Conservation (phyloP, 192 early-diverging fungal species). For the Powellomyces hirtus region DNA sequence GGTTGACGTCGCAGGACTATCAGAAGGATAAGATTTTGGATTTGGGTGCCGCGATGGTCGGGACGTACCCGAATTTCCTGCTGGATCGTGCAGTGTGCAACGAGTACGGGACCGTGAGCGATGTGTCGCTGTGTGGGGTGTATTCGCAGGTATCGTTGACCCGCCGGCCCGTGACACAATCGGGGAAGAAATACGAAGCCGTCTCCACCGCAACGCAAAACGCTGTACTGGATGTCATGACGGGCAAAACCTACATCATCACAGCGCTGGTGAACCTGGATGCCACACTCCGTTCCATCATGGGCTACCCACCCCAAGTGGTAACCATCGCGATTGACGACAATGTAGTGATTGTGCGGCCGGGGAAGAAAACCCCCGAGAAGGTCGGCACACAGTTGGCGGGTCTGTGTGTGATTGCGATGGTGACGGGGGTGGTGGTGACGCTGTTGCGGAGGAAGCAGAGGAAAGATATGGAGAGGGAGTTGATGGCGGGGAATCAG, state of each 20-base stretch:
- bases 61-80: constrained; percentile 25
- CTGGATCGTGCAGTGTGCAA: constrained; percentile 12
- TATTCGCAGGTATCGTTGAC: constrained; percentile 14
- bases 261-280: constrained; percentile 15
- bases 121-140: constrained; percentile 5
- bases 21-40: constrained; percentile 22
- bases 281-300: not conserved
- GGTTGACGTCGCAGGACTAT: constrained; percentile 11
- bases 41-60: constrained; percentile 19
- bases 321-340: not conserved
- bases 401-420: constrained; percentile 11
- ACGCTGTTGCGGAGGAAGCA: constrained; percentile 9
- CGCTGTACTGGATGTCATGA: constrained; percentile 6
- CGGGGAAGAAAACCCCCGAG: constrained; percentile 10
- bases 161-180: constrained; percentile 12
- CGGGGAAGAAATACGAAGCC: constrained; percentile 5
- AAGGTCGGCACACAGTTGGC: constrained; percentile 23
- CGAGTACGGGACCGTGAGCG: constrained; percentile 12
- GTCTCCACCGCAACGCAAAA: constrained; percentile 6
- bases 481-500: constrained; percentile 9
- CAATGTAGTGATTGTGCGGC: not conserved
- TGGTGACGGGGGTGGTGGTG: constrained; percentile 18
- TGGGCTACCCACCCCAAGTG: constrained; percentile 4
- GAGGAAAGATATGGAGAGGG: not conserved
- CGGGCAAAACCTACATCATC: constrained; percentile 14